Conservation (phyloP, 2,329 filamentous ascomycete genomes). For the Orbilia oligospora region DNA sequence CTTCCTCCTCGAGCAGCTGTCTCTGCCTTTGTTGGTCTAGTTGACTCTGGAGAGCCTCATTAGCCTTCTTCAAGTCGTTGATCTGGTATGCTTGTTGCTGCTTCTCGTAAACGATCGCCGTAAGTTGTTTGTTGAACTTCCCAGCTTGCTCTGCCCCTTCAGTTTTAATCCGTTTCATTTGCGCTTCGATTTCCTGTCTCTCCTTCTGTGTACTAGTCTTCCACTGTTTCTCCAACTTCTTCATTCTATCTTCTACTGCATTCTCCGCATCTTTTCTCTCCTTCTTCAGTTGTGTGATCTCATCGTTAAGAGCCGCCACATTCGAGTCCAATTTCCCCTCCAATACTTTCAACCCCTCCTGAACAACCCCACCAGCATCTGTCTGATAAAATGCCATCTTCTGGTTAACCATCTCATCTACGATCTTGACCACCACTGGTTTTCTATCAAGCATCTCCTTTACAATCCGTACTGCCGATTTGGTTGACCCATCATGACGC, state of each 20-base stretch:
- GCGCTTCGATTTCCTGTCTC: conserved; percentile 29
- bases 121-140: conserved; percentile 35
- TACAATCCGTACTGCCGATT: conserved; percentile 46
- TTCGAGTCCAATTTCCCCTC: conserved; percentile 41
- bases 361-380: conserved; percentile 47
- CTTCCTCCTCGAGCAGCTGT: background rate
- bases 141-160: conserved; percentile 11
- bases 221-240: conserved; percentile 32
- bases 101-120: conserved; percentile 26
- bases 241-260: conserved; percentile 14
- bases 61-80: conserved; percentile 29
- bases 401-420: conserved; percentile 49
- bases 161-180: conserved; percentile 23
- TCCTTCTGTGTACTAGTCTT: conserved; percentile 37
- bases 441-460: conserved; percentile 35
- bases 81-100: conserved; percentile 28
- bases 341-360: conserved; percentile 33
- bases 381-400: conserved; percentile 33
- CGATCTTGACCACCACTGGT: conserved; percentile 55
- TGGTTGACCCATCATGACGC: conserved; percentile 44
- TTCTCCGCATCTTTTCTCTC: conserved; percentile 28
- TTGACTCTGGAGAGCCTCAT: conserved; percentile 21
- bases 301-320: conserved; percentile 36
- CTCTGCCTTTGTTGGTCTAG: conserved; percentile 10
- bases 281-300: conserved; percentile 36